These are phyloP conservation scores for Anisogramma anomala DNA, from an alignment of 2,329 filamentous ascomycete genomes.

Conservation along the genomic window DNA sequence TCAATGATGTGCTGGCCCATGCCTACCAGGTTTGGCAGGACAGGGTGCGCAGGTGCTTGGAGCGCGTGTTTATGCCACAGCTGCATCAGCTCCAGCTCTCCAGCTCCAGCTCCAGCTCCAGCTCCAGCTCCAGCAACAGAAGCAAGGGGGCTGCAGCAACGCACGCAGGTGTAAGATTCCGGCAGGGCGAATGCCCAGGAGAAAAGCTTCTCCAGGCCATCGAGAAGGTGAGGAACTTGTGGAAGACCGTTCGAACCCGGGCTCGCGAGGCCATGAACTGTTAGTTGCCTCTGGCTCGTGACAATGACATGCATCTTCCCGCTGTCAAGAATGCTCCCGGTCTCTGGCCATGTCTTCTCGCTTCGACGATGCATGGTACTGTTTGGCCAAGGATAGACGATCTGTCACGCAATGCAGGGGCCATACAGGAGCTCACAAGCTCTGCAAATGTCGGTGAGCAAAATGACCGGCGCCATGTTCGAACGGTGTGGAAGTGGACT, in stretches of 20 bases:
- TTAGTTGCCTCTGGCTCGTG: too few relatives aligned
- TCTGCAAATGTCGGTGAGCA: conserved; percentile 14
- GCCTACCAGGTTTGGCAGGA: too few relatives aligned
- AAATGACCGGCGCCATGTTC: conserved; percentile 2
- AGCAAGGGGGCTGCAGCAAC: neutral
- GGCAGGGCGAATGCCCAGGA: neutral
- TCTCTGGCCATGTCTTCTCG: too few relatives aligned
- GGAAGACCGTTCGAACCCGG: conserved; percentile 4
- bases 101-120: too few relatives aligned
- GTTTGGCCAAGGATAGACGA: neutral
- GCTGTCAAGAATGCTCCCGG: too few relatives aligned
- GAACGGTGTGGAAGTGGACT: neutral
- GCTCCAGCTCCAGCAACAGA: conserved; percentile 3
- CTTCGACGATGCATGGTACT: neutral
- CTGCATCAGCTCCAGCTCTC: too few relatives aligned
- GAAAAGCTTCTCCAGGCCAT: conserved; percentile 2
- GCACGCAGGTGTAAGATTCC: neutral
- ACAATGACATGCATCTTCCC: too few relatives aligned
- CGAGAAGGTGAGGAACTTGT: conserved; percentile 11
- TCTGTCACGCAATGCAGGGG: neutral
- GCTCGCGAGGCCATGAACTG: neutral
- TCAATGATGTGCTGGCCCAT: conserved; percentile 3
- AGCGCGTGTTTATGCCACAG: too few relatives aligned
- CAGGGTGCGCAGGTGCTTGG: too few relatives aligned
- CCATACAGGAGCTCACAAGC: conserved; percentile 2